Evolutionary conservation across 345 rosid species (phyloP).

Genomic region (Litchi chinensis): DNA sequence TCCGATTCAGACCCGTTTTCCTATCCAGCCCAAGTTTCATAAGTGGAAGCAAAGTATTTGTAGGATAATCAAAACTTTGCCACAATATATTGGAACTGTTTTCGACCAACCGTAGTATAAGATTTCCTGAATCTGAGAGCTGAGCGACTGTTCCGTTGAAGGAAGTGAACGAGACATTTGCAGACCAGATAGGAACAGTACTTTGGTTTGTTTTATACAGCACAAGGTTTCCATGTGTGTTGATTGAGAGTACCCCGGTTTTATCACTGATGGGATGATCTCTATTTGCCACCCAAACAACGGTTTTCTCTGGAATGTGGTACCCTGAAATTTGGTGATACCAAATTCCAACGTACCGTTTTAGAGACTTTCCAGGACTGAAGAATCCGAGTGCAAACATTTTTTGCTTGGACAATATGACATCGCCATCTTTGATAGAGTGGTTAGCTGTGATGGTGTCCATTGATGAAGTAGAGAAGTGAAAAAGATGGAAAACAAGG

Average conservation of each 20-base stretch:
- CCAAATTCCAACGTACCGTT: conserved; percentile 78
- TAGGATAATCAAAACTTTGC: conserved; percentile 78
- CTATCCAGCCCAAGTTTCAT: conserved; percentile 67
- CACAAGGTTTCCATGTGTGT: conserved; percentile 45
- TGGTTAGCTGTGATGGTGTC: conserved; percentile 33
- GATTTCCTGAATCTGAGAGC: conserved; percentile 65
- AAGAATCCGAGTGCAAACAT: conserved; percentile 64
- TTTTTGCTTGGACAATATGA: conserved; percentile 39
- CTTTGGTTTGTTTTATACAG: conserved; percentile 25
- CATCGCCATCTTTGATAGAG: conserved; percentile 46
- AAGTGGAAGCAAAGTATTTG: conserved; percentile 56
- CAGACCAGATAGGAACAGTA: conserved; percentile 51
- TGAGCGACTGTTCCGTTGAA: conserved; percentile 31
- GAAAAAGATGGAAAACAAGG: conserved; percentile 25
- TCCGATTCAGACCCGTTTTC: conserved; percentile 33
- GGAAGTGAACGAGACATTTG: conserved; percentile 33
- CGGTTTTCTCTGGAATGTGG: conserved; percentile 31
- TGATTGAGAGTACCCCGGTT: conserved; percentile 45
- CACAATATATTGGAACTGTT: conserved; percentile 37
- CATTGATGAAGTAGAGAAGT: conserved; percentile 25
- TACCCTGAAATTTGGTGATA: conserved; percentile 37
- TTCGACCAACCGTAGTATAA: conserved; percentile 39
- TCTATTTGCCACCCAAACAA: conserved; percentile 87
- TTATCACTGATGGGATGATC: conserved; percentile 50
- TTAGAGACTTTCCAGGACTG: conserved; percentile 47